Conservation (phyloP, 2,329 filamentous ascomycete genomes). For the Diaporthe destruens region DNA sequence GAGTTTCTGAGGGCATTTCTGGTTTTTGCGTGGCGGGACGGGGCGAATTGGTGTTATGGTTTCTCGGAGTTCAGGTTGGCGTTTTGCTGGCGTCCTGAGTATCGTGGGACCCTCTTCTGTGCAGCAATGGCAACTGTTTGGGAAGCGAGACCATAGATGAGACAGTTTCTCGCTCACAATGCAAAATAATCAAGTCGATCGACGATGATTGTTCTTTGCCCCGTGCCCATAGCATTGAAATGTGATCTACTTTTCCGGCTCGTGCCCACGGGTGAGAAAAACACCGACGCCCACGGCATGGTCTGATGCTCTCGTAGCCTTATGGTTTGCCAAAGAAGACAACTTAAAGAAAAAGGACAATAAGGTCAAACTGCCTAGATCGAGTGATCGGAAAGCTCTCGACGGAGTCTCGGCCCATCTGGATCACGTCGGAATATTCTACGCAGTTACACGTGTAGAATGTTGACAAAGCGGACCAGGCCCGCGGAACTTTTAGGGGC, state of each 20-base stretch:
- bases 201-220: background rate
- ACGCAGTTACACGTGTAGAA: constrained; percentile 18
- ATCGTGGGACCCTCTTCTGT: background rate
- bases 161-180: background rate
- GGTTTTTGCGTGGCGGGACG: background rate
- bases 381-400: background rate
- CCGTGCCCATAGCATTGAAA: background rate
- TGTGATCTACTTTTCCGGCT: background rate
- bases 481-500: background rate
- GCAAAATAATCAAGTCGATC: background rate
- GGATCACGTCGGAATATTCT: constrained; percentile 1
- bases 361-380: background rate
- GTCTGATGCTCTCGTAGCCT: background rate
- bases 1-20: background rate
- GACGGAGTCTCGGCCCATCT: background rate
- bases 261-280: background rate
- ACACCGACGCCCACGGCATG: background rate
- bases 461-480: background rate
- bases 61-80: constrained; percentile 20
- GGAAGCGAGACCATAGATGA: background rate
- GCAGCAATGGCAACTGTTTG: background rate
- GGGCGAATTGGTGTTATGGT: background rate
- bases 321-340: background rate
- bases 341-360: background rate
- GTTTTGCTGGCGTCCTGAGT: constrained; percentile 12